Evolutionary conservation across 306 rosid species (phyloP).

Genomic region (Comarum palustre): DNA sequence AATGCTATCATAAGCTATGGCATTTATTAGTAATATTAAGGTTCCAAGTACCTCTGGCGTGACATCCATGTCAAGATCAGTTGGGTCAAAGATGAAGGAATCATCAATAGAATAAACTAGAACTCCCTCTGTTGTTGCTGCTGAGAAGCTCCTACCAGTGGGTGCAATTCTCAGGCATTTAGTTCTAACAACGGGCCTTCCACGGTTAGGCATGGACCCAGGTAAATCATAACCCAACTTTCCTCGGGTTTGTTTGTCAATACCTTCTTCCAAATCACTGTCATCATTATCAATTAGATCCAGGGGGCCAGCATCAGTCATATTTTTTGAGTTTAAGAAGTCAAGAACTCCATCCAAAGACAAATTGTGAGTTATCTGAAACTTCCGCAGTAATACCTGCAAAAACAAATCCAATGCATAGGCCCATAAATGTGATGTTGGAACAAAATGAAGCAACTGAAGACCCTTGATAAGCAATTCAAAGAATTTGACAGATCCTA

Average conservation of each 20-base stretch:
- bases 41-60: slow-evolving; percentile 74
- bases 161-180: slow-evolving; percentile 86
- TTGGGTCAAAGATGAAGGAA: slow-evolving; percentile 86
- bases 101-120: slow-evolving; percentile 82
- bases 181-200: slow-evolving; percentile 77
- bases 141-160: slow-evolving; percentile 88
- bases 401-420: slow-evolving; percentile 29
- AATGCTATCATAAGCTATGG: not conserved
- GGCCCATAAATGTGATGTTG: not conserved
- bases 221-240: slow-evolving; percentile 72
- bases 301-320: slow-evolving; percentile 88
- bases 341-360: slow-evolving; percentile 96
- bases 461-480: not conserved
- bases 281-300: slow-evolving; percentile 82
- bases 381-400: slow-evolving; percentile 73
- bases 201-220: slow-evolving; percentile 77
- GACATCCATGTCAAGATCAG: slow-evolving; percentile 93
- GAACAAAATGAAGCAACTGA: not conserved
- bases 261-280: slow-evolving; percentile 71
- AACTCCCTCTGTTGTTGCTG: slow-evolving; percentile 95
- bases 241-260: slow-evolving; percentile 70
- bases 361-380: slow-evolving; percentile 86
- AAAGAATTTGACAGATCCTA: not conserved
- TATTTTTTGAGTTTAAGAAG: slow-evolving; percentile 81
- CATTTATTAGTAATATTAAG: not conserved